Conservation (phyloP, 176 grass and related monocot species). For the Dactylis glomerata region DNA sequence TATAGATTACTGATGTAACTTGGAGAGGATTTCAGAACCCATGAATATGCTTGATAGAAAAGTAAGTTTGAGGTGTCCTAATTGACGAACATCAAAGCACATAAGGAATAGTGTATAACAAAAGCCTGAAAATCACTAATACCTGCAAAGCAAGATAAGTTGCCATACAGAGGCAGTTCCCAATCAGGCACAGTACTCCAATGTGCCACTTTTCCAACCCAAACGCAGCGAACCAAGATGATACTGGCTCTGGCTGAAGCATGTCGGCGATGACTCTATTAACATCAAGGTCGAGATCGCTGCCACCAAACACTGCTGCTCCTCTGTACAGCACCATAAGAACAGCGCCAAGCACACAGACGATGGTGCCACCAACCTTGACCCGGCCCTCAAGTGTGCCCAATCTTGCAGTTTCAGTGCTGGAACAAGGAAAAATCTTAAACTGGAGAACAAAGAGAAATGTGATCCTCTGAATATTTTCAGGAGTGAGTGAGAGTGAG, state of each 20-base stretch:
- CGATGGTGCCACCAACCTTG: slow-evolving; percentile 69
- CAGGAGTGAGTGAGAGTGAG: not conserved
- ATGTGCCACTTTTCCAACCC: slow-evolving; percentile 78
- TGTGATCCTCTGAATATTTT: not conserved
- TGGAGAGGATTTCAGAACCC: not conserved
- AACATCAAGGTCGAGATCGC: slow-evolving; percentile 36
- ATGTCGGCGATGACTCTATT: slow-evolving; percentile 44
- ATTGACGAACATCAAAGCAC: not conserved
- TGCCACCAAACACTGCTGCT: slow-evolving; percentile 55
- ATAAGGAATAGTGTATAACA: not conserved
- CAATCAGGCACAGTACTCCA: slow-evolving; percentile 84
- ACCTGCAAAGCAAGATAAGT: slow-evolving; percentile 93
- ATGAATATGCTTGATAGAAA: not conserved
- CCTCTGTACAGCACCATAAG: slow-evolving; percentile 87
- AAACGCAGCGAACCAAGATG: slow-evolving; percentile 36
- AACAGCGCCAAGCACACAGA: slow-evolving; percentile 78
- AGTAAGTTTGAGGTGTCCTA: not conserved
- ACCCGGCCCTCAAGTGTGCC: slow-evolving; percentile 49
- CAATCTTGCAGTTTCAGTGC: slow-evolving; percentile 67
- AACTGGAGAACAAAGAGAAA: not conserved
- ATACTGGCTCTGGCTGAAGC: slow-evolving; percentile 56
- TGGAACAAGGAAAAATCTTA: slow-evolving; percentile 29
- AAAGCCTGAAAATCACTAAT: slow-evolving; percentile 20
- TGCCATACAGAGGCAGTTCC: slow-evolving; percentile 88
- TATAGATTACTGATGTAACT: not conserved